Percentiles rank a stretch among this genome's conserved stretches.
phyloP scores from a whole-genome alignment of 108 stramenopile genomes.

The Skeletonema marinoi region DNA sequence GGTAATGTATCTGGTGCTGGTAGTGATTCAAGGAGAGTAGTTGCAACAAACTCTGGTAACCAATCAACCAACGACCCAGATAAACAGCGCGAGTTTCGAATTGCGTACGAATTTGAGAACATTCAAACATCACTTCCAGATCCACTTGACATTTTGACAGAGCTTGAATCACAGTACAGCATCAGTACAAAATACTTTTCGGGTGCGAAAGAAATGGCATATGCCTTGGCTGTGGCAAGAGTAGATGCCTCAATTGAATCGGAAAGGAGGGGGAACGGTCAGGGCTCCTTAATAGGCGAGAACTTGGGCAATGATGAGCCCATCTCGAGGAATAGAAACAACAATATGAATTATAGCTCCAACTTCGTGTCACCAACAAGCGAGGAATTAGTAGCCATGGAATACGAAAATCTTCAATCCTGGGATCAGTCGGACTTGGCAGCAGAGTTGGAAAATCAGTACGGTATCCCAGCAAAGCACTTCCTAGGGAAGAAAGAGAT shows the following conservation, averaged over 20 bases:
- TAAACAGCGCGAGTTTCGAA: slow-evolving; percentile 39
- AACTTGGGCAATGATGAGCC: slow-evolving; percentile 5
- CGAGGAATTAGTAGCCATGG: slow-evolving; percentile 41
- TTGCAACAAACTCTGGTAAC: background rate
- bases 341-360: slow-evolving; percentile 2
- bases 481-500: slow-evolving; percentile 49
- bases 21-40: background rate
- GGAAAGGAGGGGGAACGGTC: slow-evolving; percentile 15
- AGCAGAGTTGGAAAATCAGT: slow-evolving; percentile 42
- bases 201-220: slow-evolving; percentile 48
- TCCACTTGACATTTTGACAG: slow-evolving; percentile 14
- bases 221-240: slow-evolving; percentile 44
- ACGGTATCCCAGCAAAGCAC: slow-evolving; percentile 46
- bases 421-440: slow-evolving; percentile 29
- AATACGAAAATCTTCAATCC: slow-evolving; percentile 35
- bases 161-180: slow-evolving; percentile 34
- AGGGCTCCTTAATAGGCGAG: slow-evolving; percentile 24
- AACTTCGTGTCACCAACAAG: slow-evolving; percentile 23
- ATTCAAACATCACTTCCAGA: slow-evolving; percentile 26
- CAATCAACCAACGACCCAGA: background rate
- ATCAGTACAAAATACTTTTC: slow-evolving; percentile 41
- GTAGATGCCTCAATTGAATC: slow-evolving; percentile 37
- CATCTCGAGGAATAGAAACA: slow-evolving; percentile 26
- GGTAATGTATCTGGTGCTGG: background rate
- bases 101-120: slow-evolving; percentile 46